phyloP scores from a whole-genome alignment of 345 rosid genomes.

The Hirschfeldia incana region DNA sequence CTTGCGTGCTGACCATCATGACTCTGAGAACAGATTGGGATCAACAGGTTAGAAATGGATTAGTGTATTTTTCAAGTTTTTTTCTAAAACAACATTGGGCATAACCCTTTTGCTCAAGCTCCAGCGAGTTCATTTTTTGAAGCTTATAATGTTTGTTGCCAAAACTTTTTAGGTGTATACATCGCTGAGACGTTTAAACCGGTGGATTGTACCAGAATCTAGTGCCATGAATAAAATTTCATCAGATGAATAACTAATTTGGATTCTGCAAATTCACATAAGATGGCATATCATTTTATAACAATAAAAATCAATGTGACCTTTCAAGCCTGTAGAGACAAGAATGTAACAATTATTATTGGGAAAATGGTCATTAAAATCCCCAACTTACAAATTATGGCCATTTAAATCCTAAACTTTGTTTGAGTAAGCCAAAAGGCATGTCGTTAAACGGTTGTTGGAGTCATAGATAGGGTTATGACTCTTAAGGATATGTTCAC shows the following conservation, averaged over 20 bases:
- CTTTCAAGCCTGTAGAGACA: neutral
- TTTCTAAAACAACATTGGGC: neutral
- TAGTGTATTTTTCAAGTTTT: too few relatives aligned
- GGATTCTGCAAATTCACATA: neutral
- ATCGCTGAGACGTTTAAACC: neutral
- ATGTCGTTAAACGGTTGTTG: neutral
- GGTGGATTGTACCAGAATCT: constrained; percentile 28
- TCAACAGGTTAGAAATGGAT: neutral
- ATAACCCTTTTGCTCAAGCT: neutral
- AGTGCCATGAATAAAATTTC: constrained; percentile 5
- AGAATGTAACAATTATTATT: neutral
- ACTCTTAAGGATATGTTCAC: neutral
- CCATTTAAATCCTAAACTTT: neutral
- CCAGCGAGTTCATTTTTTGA: neutral
- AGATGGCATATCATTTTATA: neutral
- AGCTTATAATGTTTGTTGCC: neutral
- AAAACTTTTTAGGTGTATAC: neutral
- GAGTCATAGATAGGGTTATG: neutral
- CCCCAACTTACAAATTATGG: neutral
- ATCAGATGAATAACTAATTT: constrained; percentile 8
- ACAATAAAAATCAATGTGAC: neutral
- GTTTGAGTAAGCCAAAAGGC: neutral
- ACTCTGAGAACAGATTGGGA: neutral
- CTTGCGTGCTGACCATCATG: neutral
- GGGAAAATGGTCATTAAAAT: neutral